Evolutionary conservation across 345 rosid genomes (phyloP), one percentile per base, ranked within the genome.

Genomic region (Brassica cretica): DNA sequence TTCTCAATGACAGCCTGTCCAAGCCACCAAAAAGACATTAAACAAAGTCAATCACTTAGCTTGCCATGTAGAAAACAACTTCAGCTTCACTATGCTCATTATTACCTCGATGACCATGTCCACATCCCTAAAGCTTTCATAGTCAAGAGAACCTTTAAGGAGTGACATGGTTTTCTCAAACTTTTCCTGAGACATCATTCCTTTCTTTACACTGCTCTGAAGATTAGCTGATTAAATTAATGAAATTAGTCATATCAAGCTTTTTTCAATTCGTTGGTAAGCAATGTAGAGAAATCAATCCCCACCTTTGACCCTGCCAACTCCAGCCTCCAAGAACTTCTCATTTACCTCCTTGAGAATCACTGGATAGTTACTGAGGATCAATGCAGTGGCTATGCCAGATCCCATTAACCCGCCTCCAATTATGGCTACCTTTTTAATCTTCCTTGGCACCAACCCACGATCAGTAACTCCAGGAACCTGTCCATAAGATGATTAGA

Each of bases 341-440:
- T 89, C 90, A 80, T 91, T 93, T 60, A 95, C 93, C 89, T 91
- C 99, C 82, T 95, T 95, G 76, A 95, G 81, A 65, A 93, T 84
- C 70, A 95, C 99, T 1, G 87, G 86, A 78, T 91, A 95, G 79
- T 89, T 91, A 78, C 92, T 82, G 72, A 89, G 94, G 58, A 95
- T 78, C 80, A 95, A 81, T 6, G 94, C 92, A 62, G 98, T 95
- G 64, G 98, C 98, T 74, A 95, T 95, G 78, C 99, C 99, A 59
- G 98, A 95, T 73, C 98, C 99, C 99, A 95, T 95, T 35, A 91
- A 86, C 71, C 99, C 99, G 59, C 99, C 98, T 18, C 99, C 99
- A 73, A 95, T 85, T 64, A 95, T 84, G 76, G 97, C 98, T 83
- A 93, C 93, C 78, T 86, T 93, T 11, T 82, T 89, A 76, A 90